phyloP scores from a whole-genome alignment of 345 rosid genomes.

The Lepidium africanum region DNA sequence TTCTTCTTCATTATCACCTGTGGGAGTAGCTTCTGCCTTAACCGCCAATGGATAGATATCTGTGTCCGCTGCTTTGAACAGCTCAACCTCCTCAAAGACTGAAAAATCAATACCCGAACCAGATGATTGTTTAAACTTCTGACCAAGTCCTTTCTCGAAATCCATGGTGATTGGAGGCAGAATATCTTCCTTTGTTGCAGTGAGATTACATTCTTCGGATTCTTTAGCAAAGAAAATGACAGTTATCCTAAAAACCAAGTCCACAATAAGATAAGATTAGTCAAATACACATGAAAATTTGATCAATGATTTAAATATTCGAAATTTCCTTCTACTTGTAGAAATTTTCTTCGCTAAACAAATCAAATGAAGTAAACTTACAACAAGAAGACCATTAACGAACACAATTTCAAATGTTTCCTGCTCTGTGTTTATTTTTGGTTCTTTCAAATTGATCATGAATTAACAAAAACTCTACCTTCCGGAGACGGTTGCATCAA shows the following conservation, averaged over 20 bases:
- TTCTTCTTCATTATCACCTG: conserved; percentile 32
- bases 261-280: neutral
- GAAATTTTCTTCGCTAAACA: neutral
- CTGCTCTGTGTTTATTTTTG: neutral
- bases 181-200: conserved; percentile 51
- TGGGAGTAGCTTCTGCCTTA: conserved; percentile 60
- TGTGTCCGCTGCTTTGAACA: conserved; percentile 33
- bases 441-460: neutral
- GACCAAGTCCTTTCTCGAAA: conserved; percentile 76
- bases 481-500: conserved; percentile 81
- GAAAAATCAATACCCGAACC: conserved; percentile 78
- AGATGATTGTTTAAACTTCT: conserved; percentile 67
- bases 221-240: conserved; percentile 80
- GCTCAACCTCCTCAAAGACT: conserved; percentile 49
- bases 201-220: conserved; percentile 51
- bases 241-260: conserved; percentile 47
- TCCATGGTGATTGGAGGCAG: conserved; percentile 48
- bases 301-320: neutral
- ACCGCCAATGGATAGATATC: conserved; percentile 69
- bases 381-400: neutral
- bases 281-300: neutral
- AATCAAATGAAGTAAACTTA: neutral
- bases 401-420: conserved; percentile 3
- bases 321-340: neutral
- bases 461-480: conserved; percentile 37